Percentiles rank a stretch among this genome's conserved stretches.
Evolutionary conservation across 768 basidiomycete genomes (phyloP).

Genomic region (Phanerochaete carnosa): DNA sequence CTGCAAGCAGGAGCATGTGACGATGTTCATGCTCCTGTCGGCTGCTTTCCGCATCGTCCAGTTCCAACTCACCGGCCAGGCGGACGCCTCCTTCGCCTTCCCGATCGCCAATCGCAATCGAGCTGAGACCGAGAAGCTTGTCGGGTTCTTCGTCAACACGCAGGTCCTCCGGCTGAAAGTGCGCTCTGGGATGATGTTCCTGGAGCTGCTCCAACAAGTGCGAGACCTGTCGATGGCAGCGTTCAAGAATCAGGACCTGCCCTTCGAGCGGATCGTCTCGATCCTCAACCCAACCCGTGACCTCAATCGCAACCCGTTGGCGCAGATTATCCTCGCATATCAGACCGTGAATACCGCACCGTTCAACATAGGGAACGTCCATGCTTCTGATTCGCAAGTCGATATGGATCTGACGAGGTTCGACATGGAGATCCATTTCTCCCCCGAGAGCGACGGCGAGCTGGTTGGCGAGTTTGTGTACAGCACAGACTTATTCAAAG

Average conservation of each 20-base stretch:
- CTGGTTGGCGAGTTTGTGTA: not conserved
- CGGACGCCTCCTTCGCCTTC: not conserved
- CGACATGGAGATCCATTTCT: not conserved
- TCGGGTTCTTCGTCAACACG: slow-evolving; percentile 7
- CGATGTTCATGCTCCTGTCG: not conserved
- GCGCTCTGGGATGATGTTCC: not conserved
- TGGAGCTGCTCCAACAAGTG: not conserved
- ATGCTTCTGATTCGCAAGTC: not conserved
- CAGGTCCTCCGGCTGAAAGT: not conserved
- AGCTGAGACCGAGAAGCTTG: not conserved
- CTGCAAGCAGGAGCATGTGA: not conserved
- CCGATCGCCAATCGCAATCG: not conserved
- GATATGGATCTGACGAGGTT: not conserved
- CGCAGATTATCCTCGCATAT: not conserved
- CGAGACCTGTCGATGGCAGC: not conserved
- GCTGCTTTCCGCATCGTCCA: not conserved
- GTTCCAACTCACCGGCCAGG: not conserved
- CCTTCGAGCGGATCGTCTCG: not conserved
- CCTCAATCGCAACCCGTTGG: not conserved
- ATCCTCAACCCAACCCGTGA: not conserved
- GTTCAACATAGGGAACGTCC: not conserved
- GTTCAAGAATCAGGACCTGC: not conserved
- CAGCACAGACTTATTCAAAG: not conserved
- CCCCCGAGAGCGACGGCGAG: not conserved
- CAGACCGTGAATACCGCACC: not conserved